Evolutionary conservation across 192 early-diverging fungal species (phyloP).

Genomic region (Backusella macrospora): DNA sequence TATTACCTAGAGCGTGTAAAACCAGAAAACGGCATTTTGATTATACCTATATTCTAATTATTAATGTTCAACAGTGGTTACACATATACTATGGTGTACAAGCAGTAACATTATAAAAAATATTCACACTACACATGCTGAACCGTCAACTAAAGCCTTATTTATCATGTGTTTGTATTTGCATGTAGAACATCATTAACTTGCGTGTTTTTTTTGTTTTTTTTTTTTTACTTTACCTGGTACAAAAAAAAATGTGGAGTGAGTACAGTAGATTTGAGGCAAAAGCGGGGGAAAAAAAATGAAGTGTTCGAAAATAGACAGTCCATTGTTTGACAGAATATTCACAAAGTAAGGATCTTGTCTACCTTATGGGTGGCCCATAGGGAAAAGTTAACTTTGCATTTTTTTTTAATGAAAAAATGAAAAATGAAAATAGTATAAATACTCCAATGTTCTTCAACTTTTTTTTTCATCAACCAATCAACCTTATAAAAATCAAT

Average conservation of each 20-base stretch:
- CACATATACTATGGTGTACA: not conserved
- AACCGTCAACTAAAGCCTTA: not conserved
- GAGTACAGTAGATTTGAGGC: not conserved
- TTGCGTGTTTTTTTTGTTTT: too few species aligned
- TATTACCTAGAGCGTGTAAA: not conserved
- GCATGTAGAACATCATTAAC: too few species aligned
- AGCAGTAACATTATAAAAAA: slow-evolving; percentile 2
- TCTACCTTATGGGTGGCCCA: too few species aligned
- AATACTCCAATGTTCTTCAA: not conserved
- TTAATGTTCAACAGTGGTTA: not conserved
- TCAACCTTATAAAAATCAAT: not conserved
- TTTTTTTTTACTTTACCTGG: not conserved
- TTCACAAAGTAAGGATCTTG: too few species aligned
- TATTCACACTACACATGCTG: not conserved
- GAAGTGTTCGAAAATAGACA: too few species aligned
- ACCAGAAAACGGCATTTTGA: not conserved
- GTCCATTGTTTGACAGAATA: too few species aligned
- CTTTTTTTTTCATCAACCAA: not conserved
- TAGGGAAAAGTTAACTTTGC: too few species aligned
- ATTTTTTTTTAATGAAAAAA: too few species aligned
- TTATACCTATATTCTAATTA: slow-evolving; percentile 2
- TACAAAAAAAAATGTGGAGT: not conserved
- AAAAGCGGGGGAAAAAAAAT: not conserved
- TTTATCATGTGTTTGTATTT: too few species aligned
- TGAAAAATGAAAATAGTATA: too few species aligned